Percentiles rank a stretch among this genome's conserved stretches.
These are phyloP conservation scores for Pythium aristosporum DNA, from an alignment of 352 stramenopile genomes.

Conservation along the genomic window DNA sequence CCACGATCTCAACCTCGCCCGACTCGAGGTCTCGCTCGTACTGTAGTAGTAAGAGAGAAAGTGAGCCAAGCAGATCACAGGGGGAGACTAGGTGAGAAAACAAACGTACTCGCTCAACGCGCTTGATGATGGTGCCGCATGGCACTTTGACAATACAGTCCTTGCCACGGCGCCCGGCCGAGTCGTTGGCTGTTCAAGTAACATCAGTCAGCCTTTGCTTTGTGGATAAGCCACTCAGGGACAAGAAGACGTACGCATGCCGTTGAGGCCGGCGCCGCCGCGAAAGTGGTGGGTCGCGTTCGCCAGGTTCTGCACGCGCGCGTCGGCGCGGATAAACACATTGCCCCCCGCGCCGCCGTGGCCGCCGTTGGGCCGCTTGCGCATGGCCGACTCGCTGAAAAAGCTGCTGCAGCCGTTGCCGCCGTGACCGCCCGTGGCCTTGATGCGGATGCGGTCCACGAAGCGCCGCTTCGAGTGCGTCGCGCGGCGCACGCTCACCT, in stretches of 20 bases:
- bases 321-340: conserved; percentile 72
- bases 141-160: conserved; percentile 81
- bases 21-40: conserved; percentile 73
- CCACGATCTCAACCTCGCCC: conserved; percentile 80
- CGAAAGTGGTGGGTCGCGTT: conserved; percentile 87
- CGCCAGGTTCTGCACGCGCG: conserved; percentile 78
- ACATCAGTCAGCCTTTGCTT: background rate
- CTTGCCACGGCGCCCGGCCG: conserved; percentile 74
- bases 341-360: conserved; percentile 83
- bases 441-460: conserved; percentile 88
- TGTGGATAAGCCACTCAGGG: background rate
- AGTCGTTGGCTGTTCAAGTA: conserved; percentile 60
- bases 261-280: conserved; percentile 72
- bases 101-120: conserved; percentile 65
- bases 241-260: conserved; percentile 61
- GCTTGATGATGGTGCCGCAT: conserved; percentile 86
- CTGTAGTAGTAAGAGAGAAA: conserved; percentile 18
- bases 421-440: conserved; percentile 84
- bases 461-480: conserved; percentile 90
- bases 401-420: conserved; percentile 89
- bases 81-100: background rate
- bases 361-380: conserved; percentile 80
- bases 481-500: conserved; percentile 75
- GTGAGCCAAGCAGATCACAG: background rate
- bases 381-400: conserved; percentile 64